phyloP scores from a whole-genome alignment of 768 basidiomycete genomes.

The Pholiota conissans region DNA sequence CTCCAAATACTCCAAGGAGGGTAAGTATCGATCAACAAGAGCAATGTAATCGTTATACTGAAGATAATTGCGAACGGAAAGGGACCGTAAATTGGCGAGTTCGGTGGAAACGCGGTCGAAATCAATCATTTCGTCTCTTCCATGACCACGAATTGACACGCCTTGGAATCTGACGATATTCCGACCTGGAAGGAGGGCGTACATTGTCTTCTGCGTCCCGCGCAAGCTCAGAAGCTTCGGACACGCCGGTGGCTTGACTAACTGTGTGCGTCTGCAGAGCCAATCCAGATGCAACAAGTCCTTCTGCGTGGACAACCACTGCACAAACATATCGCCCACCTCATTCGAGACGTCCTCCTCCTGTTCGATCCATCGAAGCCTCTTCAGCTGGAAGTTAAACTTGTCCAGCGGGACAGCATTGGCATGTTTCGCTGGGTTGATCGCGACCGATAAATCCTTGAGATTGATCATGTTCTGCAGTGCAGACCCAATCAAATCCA shows the following conservation, averaged over 20 bases:
- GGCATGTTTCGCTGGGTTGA: background rate
- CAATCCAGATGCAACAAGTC: background rate
- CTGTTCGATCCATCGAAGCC: background rate
- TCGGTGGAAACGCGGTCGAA: background rate
- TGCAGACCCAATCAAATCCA: background rate
- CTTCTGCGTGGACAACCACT: background rate
- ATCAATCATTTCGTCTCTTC: background rate
- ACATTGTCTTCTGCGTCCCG: background rate
- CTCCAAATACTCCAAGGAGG: background rate
- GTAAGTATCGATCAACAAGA: background rate
- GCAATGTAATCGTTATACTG: background rate
- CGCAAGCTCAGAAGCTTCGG: background rate
- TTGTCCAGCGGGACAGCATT: background rate
- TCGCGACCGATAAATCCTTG: background rate
- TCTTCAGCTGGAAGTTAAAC: background rate
- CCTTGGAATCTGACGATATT: background rate
- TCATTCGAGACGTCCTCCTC: too few species aligned
- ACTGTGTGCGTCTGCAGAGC: background rate
- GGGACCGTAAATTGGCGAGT: background rate
- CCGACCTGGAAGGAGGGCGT: background rate
- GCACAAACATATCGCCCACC: background rate
- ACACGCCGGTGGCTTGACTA: background rate
- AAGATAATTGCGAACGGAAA: background rate
- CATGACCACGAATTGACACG: background rate
- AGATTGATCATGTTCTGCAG: background rate